A percentile compares a stretch with the other conserved stretches of the same genome.
phyloP scores from a whole-genome alignment of 2,329 filamentous ascomycete species.

The Venturia aucupariae region DNA sequence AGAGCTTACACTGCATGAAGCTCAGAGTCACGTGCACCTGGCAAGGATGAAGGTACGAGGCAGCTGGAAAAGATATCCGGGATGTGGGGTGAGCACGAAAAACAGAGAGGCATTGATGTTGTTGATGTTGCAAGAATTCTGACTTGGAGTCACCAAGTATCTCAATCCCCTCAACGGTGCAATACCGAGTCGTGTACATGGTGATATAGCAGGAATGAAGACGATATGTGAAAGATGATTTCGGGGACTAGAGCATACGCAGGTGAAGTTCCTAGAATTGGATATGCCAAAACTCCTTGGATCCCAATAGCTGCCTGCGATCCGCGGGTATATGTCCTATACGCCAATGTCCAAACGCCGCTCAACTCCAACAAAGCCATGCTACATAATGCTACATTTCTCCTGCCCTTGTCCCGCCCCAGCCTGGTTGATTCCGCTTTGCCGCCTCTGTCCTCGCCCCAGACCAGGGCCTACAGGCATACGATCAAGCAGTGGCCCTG shows the following conservation, averaged over 20 bases:
- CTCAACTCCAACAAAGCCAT: neutral
- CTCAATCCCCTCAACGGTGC: no score
- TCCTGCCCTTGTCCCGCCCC: neutral
- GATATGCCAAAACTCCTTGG: neutral
- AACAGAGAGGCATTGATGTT: no score
- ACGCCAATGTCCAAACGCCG: neutral
- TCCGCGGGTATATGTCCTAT: constrained; percentile 1
- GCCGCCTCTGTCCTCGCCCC: constrained; percentile 4
- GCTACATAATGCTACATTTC: constrained; percentile 17
- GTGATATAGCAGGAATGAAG: no score
- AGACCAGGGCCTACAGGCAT: neutral
- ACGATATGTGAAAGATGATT: no score
- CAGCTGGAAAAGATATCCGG: neutral
- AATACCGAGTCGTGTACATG: no score
- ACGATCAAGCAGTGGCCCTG: constrained; percentile 5
- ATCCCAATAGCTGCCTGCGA: neutral
- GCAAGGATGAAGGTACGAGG: neutral
- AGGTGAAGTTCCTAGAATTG: neutral
- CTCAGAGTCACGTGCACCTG: neutral
- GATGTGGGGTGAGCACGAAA: no score
- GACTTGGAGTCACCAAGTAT: no score
- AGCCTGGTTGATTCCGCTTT: constrained; percentile 1
- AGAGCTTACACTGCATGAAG: neutral
- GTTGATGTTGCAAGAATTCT: no score
- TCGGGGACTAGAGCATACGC: neutral